These are phyloP conservation scores for Ilyonectria sp. DNA, from an alignment of 2,329 filamentous ascomycete species.

Conservation along the genomic window DNA sequence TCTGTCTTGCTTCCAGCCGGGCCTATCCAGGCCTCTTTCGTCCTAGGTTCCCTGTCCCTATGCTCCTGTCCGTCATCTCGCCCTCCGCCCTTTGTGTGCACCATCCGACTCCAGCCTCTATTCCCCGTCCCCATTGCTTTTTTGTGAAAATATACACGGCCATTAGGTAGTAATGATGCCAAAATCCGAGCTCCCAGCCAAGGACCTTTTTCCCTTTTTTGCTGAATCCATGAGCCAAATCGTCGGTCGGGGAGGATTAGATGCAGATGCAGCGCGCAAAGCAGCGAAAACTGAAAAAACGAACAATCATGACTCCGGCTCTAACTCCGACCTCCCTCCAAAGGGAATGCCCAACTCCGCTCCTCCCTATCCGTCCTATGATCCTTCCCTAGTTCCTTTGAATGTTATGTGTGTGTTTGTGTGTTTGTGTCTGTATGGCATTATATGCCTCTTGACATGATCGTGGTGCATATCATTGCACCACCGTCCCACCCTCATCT, in stretches of 20 bases:
- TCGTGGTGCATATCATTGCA: slow-evolving; percentile 5
- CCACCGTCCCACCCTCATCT: slow-evolving; percentile 4
- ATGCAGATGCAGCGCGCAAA: slow-evolving; percentile 52
- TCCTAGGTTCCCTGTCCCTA: slow-evolving; percentile 23
- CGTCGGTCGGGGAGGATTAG: slow-evolving; percentile 47
- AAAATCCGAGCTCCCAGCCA: slow-evolving; percentile 49
- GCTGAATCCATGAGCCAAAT: slow-evolving; percentile 47
- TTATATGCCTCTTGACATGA: slow-evolving; percentile 3
- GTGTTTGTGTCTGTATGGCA: slow-evolving; percentile 17
- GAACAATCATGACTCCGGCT: slow-evolving; percentile 53
- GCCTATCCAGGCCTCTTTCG: slow-evolving; percentile 28
- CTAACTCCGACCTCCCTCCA: slow-evolving; percentile 49
- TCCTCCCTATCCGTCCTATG: slow-evolving; percentile 35
- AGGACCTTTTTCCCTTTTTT: slow-evolving; percentile 45
- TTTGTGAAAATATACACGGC: slow-evolving; percentile 50
- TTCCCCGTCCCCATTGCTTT: slow-evolving; percentile 44
- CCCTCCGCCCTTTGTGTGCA: slow-evolving; percentile 38
- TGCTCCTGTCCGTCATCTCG: slow-evolving; percentile 37
- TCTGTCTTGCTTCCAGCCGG: slow-evolving; percentile 31
- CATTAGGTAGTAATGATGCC: slow-evolving; percentile 50
- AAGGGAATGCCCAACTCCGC: slow-evolving; percentile 50
- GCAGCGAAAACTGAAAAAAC: slow-evolving; percentile 50
- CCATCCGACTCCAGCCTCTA: slow-evolving; percentile 43
- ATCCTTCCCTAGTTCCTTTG: slow-evolving; percentile 18
- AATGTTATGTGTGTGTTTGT: slow-evolving; percentile 16